Evolutionary conservation across 352 stramenopile genomes (phyloP), one percentile per base, ranked within the genome.

Genomic region (Ochromonadaceae sp.): DNA sequence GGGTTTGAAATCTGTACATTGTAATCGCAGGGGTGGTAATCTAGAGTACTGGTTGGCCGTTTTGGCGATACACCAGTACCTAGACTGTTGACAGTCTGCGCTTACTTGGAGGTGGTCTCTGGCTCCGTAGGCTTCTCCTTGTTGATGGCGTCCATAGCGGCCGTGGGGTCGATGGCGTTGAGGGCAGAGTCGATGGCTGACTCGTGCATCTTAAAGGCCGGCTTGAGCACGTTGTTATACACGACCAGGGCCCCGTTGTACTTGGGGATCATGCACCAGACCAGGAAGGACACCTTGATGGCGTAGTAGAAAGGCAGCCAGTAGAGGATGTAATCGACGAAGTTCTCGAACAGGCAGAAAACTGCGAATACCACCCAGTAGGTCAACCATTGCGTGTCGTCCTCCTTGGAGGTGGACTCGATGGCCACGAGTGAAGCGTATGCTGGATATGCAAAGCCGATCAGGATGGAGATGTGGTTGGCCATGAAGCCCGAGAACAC

Each of bases 231-330:
- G 74, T 84, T 81, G 62, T 86, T 85, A 74, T 96, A 97, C 30
- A 97, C 73, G 74, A 95, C 95, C 53, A 86, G 92, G 22, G 91
- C 87, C 35, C 89, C 90, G 63, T 88, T 76, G 39, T 88, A 96
- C 70, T 90, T 91, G 9, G 90, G 91, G 70, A 96, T 81, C 77
- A 97, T 96, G 32, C 91, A 78, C 86, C 87, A 97, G 17, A 97
- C 72, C 56, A 97, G 79, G 76, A 97, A 96, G 50, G 87, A 87
- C 25, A 97, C 68, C 81, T 97, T 97, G 77, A 97, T 94, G 12
- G 87, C 81, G 73, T 95, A 96, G 78, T 96, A 97, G 74, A 96
- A 96, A 20, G 91, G 91, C 72, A 97, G 95, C 86, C 86, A 96
- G 72, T 94, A 95, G 1, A 97, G 74, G 38, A 97, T 71, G 46